A percentile compares a stretch with the other conserved stretches of the same genome.
These are phyloP conservation scores for Podila clonocystis DNA, from an alignment of 192 early-diverging fungal genomes.

Conservation along the genomic window DNA sequence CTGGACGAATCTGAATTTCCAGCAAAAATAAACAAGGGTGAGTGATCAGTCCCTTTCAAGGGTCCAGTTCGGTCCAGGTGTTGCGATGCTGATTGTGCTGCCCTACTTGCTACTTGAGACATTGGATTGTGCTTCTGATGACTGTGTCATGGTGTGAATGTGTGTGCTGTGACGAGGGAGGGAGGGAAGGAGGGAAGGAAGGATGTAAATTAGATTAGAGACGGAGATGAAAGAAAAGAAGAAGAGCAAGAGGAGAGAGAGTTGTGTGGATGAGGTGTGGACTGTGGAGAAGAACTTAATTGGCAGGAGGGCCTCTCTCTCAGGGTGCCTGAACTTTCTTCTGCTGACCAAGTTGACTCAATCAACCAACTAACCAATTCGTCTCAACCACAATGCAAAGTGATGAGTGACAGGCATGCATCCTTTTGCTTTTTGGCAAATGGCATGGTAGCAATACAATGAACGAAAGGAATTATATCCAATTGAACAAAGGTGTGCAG, in stretches of 20 bases:
- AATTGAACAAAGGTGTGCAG: too few relatives aligned
- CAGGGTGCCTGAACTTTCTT: too few relatives aligned
- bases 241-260: constrained; percentile 19
- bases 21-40: background rate
- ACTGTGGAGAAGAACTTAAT: background rate
- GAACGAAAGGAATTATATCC: too few relatives aligned
- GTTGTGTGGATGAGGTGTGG: background rate
- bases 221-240: constrained; percentile 35
- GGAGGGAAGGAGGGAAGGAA: background rate
- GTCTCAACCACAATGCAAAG: too few relatives aligned
- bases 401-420: too few relatives aligned
- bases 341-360: too few relatives aligned
- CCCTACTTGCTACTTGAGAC: constrained; percentile 20
- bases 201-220: background rate
- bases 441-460: too few relatives aligned
- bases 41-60: background rate
- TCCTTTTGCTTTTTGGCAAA: too few relatives aligned
- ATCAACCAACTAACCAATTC: too few relatives aligned
- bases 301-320: too few relatives aligned
- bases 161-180: constrained; percentile 1
- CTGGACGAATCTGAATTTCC: constrained; percentile 24
- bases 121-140: background rate
- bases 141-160: background rate
- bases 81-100: background rate
- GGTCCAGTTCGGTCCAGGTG: background rate